phyloP scores from a whole-genome alignment of 495 filamentous ascomycete species.

The Lepidopterella palustris region DNA sequence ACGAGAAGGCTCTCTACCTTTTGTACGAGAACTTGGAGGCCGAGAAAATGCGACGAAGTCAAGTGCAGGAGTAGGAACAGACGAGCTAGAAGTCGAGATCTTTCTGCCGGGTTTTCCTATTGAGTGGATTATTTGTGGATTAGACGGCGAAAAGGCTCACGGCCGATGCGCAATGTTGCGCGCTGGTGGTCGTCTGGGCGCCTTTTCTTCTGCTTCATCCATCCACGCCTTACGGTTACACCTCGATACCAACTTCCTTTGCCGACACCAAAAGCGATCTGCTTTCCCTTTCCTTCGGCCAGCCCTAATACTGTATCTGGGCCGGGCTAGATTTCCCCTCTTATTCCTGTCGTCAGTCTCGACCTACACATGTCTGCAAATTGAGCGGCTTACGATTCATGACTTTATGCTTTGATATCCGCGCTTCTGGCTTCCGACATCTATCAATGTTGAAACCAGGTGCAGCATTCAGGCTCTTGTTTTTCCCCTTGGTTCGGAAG shows the following conservation, averaged over 20 bases:
- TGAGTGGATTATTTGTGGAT: not conserved
- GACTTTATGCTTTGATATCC: constrained; percentile 32
- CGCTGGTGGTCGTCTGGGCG: not conserved
- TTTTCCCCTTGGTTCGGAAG: constrained; percentile 13
- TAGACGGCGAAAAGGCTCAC: constrained; percentile 1
- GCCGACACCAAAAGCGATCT: constrained; percentile 21
- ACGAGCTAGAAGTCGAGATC: not conserved
- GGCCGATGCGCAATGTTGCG: constrained; percentile 4
- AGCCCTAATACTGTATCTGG: constrained; percentile 6
- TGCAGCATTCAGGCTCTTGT: constrained; percentile 6
- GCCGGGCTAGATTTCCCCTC: constrained; percentile 11
- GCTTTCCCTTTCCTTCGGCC: constrained; percentile 19
- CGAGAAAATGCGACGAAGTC: constrained; percentile 93
- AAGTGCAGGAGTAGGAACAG: constrained; percentile 59
- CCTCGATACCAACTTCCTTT: constrained; percentile 1
- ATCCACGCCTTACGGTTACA: not conserved
- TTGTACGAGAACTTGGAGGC: constrained; percentile 98
- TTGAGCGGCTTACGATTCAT: constrained; percentile 32
- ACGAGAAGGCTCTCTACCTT: constrained; percentile 91
- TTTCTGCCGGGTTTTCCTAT: constrained; percentile 3
- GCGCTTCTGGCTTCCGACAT: constrained; percentile 20
- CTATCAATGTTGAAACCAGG: constrained; percentile 8
- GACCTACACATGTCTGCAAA: constrained; percentile 20
- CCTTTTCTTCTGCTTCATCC: not conserved
- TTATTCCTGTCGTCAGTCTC: constrained; percentile 21